Conservation (phyloP, 1,284 basidiomycete genomes). For the Sparassis latifolia region DNA sequence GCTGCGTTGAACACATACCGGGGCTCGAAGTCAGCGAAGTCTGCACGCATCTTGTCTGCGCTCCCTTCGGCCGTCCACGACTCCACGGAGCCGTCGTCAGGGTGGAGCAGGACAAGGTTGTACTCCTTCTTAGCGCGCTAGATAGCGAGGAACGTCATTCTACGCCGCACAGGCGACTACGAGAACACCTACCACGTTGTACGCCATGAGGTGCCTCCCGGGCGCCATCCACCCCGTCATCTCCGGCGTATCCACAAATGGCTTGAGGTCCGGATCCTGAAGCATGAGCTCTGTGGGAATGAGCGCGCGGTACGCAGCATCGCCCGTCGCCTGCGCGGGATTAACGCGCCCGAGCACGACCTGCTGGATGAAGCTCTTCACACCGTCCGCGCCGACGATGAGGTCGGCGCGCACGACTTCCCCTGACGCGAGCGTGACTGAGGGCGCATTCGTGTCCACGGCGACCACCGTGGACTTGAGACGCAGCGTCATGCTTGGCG, state of each 20-base stretch:
- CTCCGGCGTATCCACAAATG: conserved; percentile 32
- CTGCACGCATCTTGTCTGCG: conserved; percentile 37
- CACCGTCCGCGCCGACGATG: conserved; percentile 39
- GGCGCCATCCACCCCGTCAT: conserved; percentile 42
- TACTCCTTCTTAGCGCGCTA: conserved; percentile 34
- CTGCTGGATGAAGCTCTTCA: conserved; percentile 46
- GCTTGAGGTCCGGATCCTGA: conserved; percentile 44
- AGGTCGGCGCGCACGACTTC: conserved; percentile 34
- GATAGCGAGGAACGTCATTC: not conserved
- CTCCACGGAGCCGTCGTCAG: conserved; percentile 39
- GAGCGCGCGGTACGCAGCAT: conserved; percentile 44
- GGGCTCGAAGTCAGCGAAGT: conserved; percentile 40
- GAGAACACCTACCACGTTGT: conserved; percentile 30
- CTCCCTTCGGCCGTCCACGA: conserved; percentile 39
- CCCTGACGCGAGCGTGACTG: conserved; percentile 31
- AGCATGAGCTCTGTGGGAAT: conserved; percentile 40
- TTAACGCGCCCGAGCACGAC: conserved; percentile 31
- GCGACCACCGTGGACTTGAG: conserved; percentile 39
- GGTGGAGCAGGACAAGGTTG: conserved; percentile 38
- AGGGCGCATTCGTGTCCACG: conserved; percentile 32
- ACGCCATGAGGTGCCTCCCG: conserved; percentile 36
- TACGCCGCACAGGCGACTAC: not conserved
- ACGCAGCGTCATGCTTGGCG: conserved; percentile 37
- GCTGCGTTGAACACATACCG: conserved; percentile 21
- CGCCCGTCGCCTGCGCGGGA: conserved; percentile 40